Percentiles rank a stretch among this genome's conserved stretches.
Conservation (phyloP, 768 basidiomycete species). For the Peribolospora kevripleyi region DNA sequence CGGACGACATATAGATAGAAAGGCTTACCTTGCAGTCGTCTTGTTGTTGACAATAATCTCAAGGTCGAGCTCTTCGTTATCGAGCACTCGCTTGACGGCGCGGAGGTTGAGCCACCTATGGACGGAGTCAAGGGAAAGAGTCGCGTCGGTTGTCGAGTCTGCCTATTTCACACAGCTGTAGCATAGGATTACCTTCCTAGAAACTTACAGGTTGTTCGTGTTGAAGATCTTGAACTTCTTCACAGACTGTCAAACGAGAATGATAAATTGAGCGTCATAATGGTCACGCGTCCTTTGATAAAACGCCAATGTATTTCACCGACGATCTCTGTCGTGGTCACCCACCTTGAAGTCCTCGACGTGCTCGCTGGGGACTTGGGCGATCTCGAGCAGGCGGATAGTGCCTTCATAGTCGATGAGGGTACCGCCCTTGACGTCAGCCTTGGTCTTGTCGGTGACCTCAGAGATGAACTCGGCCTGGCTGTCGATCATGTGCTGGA, state of each 20-base stretch:
- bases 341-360: constrained; percentile 73
- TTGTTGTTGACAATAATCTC: constrained; percentile 74
- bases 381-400: constrained; percentile 71
- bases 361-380: constrained; percentile 80
- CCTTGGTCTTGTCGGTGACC: constrained; percentile 92
- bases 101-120: constrained; percentile 22
- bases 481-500: constrained; percentile 50
- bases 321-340: constrained; percentile 7
- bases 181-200: too few relatives aligned
- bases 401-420: constrained; percentile 35
- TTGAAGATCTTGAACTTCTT: constrained; percentile 88
- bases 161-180: too few relatives aligned
- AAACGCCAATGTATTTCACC: constrained; percentile 18
- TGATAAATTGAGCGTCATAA: background rate
- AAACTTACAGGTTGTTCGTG: constrained; percentile 13
- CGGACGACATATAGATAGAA: background rate
- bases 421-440: constrained; percentile 39
- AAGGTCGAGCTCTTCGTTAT: constrained; percentile 55
- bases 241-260: constrained; percentile 20
- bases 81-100: constrained; percentile 77
- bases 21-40: background rate
- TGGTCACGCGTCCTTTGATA: background rate
- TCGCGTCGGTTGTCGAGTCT: too few relatives aligned
- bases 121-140: background rate
- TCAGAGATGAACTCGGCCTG: constrained; percentile 76